Evolutionary conservation across 2,329 filamentous ascomycete species (phyloP).

Genomic region (Hypoxylon sp.): DNA sequence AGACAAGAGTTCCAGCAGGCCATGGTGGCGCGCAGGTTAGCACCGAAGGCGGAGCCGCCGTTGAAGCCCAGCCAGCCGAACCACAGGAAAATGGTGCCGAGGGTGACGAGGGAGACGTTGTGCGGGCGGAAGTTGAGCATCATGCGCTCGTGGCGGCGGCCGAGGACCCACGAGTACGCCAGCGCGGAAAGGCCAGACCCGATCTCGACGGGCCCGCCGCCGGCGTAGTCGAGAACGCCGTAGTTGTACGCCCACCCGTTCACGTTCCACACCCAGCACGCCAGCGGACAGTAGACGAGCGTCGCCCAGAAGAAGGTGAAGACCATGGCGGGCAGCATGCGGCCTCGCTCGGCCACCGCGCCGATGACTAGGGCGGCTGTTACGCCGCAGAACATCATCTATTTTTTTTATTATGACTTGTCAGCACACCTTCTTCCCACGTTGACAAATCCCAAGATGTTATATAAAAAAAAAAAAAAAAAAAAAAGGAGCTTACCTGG

Average conservation of each 20-base stretch:
- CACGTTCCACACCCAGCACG: slow-evolving; percentile 95
- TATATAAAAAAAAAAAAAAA: too few relatives aligned
- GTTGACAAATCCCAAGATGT: too few relatives aligned
- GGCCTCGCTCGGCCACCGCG: slow-evolving; percentile 91
- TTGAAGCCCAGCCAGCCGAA: slow-evolving; percentile 99
- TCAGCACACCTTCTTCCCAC: slow-evolving; percentile 16
- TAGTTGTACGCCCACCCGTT: slow-evolving; percentile 93
- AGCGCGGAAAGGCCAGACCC: slow-evolving; percentile 91
- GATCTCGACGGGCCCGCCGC: slow-evolving; percentile 97
- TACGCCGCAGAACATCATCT: slow-evolving; percentile 98
- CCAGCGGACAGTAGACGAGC: slow-evolving; percentile 94
- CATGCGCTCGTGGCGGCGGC: slow-evolving; percentile 97
- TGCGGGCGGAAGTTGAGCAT: slow-evolving; percentile 99
- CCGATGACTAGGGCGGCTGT: slow-evolving; percentile 92
- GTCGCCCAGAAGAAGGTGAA: slow-evolving; percentile 98
- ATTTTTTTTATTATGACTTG: too few relatives aligned
- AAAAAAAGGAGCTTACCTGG: slow-evolving; percentile 65
- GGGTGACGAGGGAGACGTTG: slow-evolving; percentile 96
- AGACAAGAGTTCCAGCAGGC: slow-evolving; percentile 98
- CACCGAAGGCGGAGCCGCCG: slow-evolving; percentile 91
- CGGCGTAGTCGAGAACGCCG: slow-evolving; percentile 95
- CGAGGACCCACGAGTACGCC: slow-evolving; percentile 95
- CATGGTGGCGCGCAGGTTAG: slow-evolving; percentile 92
- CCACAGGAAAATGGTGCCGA: slow-evolving; percentile 95
- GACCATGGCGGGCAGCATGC: slow-evolving; percentile 91